Conservation (phyloP, 2,329 filamentous ascomycete species). For the Talaromyces pinophilus region DNA sequence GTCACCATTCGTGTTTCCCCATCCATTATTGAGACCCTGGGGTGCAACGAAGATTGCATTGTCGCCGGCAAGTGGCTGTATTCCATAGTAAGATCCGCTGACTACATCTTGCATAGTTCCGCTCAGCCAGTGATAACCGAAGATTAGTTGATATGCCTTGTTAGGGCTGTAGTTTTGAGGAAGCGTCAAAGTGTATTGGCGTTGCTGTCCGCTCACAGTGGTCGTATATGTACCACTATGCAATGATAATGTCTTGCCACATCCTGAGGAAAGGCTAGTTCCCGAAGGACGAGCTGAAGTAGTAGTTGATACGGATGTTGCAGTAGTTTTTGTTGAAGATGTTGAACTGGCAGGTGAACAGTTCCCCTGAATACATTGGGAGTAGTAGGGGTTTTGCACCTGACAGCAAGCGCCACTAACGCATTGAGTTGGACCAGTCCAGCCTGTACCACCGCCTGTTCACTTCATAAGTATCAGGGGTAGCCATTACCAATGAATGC, state of each 20-base stretch:
- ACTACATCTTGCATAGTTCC: conserved; percentile 14
- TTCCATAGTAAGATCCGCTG: conserved; percentile 14
- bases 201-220: conserved; percentile 11
- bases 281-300: not conserved
- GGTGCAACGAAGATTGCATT: conserved; percentile 15
- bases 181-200: conserved; percentile 14
- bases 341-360: not conserved
- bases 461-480: not conserved
- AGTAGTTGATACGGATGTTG: not conserved
- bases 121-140: conserved; percentile 15
- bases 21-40: conserved; percentile 13
- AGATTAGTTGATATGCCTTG: conserved; percentile 13
- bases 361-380: not conserved
- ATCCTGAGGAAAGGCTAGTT: conserved; percentile 4
- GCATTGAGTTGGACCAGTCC: not conserved
- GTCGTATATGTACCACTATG: conserved; percentile 9
- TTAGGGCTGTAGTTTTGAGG: conserved; percentile 6
- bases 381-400: not conserved
- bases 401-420: not conserved
- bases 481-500: not conserved
- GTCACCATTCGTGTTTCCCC: conserved; percentile 5
- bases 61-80: conserved; percentile 11
- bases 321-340: not conserved
- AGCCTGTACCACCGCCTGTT: not conserved
- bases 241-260: conserved; percentile 3